Base-by-base conservation (phyloP, 352 stramenopile species). In the Pythium periplocum region DNA sequence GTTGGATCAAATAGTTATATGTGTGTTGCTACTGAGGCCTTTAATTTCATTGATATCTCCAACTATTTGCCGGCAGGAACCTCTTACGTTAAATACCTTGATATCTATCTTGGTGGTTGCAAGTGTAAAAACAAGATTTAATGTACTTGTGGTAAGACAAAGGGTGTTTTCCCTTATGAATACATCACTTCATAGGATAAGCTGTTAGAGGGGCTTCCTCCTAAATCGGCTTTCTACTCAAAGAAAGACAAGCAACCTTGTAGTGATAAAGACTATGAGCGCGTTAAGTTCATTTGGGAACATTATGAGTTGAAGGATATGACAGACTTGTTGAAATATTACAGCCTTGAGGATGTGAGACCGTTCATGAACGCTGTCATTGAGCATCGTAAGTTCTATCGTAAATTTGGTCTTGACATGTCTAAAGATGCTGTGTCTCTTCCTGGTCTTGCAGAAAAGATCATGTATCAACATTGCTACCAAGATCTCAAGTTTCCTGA, bases 61-160 rank as follows among this genome's bases (percentile, higher is more conserved):
- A 66, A 66, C 30, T 70, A 66, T 44, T 36, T 71, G 31, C 59
- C 63, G 33, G 63, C 63, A 49, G 63, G 59, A 46, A 71, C 58
- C n/a, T 52, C 40, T n/a, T 61, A 62, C 48, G 44, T 51, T 31
- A 55, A 54, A 9, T 62, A 70, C 42, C 37, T 70, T 0, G 56
- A 4, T 0, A 62, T 54, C 17, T 71, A 71, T 46, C 51, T 68
- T 12, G 64, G 64, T 26, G 55, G 43, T 3, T 68, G 64, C 34
- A 57, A 71, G 11, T 68, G 59, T 55, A 46, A 61, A 32, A 43
- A 68, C 50, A 71, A 68, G 11, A 61, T 68, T 56, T 17, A 48
- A 34, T 66, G 57, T 26, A n/a, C 46, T 2, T 69, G 62, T 53
- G 47, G 48, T 33, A 36, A 57, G n/a, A 47, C 37, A 26, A 68